These are phyloP conservation scores for Inonotus obliquus DNA, from an alignment of 1,284 basidiomycete species.

Conservation along the genomic window DNA sequence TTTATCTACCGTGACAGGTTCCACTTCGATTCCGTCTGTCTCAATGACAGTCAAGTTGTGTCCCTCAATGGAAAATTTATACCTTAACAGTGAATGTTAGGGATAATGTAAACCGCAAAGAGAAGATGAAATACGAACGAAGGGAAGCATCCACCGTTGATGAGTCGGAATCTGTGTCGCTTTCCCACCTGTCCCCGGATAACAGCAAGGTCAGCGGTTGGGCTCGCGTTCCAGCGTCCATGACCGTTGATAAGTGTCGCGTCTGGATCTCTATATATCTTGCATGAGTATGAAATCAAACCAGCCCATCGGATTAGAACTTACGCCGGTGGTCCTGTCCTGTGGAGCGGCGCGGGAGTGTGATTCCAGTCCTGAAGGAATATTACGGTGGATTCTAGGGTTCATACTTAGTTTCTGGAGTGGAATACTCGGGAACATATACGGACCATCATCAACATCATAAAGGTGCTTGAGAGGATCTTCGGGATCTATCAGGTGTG, in stretches of 20 bases:
- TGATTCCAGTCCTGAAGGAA: conserved; percentile 19
- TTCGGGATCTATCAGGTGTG: conserved; percentile 28
- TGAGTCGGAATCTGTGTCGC: conserved; percentile 35
- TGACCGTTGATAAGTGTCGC: conserved; percentile 31
- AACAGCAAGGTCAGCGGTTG: conserved; percentile 29
- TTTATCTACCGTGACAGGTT: conserved; percentile 38
- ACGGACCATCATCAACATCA: conserved; percentile 38
- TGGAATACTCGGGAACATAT: not conserved
- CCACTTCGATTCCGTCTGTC: conserved; percentile 40
- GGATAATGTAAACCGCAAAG: not conserved
- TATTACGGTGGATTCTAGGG: conserved; percentile 12
- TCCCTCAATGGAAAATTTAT: conserved; percentile 35
- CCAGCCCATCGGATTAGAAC: not conserved
- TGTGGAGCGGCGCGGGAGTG: not conserved
- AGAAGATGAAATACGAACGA: conserved; percentile 5
- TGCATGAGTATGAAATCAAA: not conserved
- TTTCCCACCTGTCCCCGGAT: conserved; percentile 30
- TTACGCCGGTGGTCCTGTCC: not conserved
- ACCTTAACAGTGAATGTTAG: conserved; percentile 26
- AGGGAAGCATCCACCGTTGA: conserved; percentile 39
- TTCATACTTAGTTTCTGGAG: too few species aligned
- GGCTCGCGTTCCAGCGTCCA: conserved; percentile 22
- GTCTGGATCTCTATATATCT: conserved; percentile 16
- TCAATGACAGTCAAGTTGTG: conserved; percentile 46
- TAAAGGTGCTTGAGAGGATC: conserved; percentile 36